Base-by-base conservation (phyloP, 176 grass and related monocot genomes). In the Avena eriantha region DNA sequence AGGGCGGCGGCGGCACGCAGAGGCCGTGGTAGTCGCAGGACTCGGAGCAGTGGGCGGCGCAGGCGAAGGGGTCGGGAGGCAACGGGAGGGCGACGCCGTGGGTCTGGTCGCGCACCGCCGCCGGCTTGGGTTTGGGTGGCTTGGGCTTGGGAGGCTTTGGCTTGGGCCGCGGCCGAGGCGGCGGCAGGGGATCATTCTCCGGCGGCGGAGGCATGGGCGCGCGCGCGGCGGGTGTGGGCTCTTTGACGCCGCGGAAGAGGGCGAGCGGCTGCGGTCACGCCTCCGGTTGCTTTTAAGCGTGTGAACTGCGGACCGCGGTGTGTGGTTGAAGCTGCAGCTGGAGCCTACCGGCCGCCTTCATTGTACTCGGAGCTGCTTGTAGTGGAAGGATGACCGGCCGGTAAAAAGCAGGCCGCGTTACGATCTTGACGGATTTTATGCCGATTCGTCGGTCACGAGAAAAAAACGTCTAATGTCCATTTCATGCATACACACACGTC, bases 141-240 rank as follows among this genome's bases (percentile, higher is more conserved):
- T 46, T 29, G 10, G 39, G 83, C 43, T 46, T 72, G 7, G 83
- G 77, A 3, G 21, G 70, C 39, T 45, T 77, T 0, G 73, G 79
- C 55, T 71, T 56, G 0, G 88, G 73, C 19, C 24, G 65, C 10
- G 41, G 69, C 21, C 3, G 5, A 4, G 84, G 75, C 75, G 1
- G 15, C 21, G 73, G 87, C 65, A 21, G 41, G 45, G 68, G 82
- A 39, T 76, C 76, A n/a, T 76, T 54, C 77, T 74, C 85, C 22
- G 73, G 89, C 68, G 35, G 80, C 74, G 75, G 80, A 48, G 76
- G 68, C 81, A 91, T 91, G 76, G 82, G 45, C 36, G 36, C 5
- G 36, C 36, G 36, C 36, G 18, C 36, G 33, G 50, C n/a, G n/a
- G 43, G 24, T 29, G 81, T 56, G 53, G 34, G 23, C 10, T 65